Evolutionary conservation across 1,139 yeast genomes (phyloP), one percentile per base, ranked within the genome.

Genomic region (Scheffersomyces titani): DNA sequence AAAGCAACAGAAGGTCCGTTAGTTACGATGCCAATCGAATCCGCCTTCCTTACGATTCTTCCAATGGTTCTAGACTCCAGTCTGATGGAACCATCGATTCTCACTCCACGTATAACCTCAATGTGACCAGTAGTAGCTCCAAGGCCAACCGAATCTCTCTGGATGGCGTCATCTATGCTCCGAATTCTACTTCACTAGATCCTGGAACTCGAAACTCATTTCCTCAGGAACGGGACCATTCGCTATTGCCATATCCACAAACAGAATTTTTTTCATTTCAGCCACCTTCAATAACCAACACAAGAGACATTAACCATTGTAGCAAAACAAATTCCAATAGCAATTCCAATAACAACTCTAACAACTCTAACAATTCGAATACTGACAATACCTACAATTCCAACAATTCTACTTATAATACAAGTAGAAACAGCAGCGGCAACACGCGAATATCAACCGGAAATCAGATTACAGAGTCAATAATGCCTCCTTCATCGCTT

Each of bases 21-120:
- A 71, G 73, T 59, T 74, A 74, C 60, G 77, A 73, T 48, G 65
- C 65, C 19, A 70, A 67, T 40, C 61, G 78, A 51, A 71, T 72
- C 22, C 65, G 70, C 46, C 60, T 60, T 13, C 71, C 71, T 7
- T 56, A 57, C 22, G 36, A 49, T 30, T 48, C 50, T 47, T 19
- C 52, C 54, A 57, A 55, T 47, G 57, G 59, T 7, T 56, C 63
- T 3, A 54, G 62, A 4, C 47, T 62, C 21, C 52, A 55, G 47
- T 51, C 55, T 19, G 40, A 30, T 9, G 40, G 40, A 30, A 30
- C 13, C 16, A 6, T 30, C 13, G 40, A 30, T 30, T 30, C 40
- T 30, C 40, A 30, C 40, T 30, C 40, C 3, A 30, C 40, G 9
- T 30, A 5, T 11, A 30, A 30, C 13, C 40, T 30, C 40, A 30